Percentiles rank a stretch among this genome's conserved stretches.
Conservation (phyloP, 108 stramenopile genomes). For the Pseudonitzschia multistriata region DNA sequence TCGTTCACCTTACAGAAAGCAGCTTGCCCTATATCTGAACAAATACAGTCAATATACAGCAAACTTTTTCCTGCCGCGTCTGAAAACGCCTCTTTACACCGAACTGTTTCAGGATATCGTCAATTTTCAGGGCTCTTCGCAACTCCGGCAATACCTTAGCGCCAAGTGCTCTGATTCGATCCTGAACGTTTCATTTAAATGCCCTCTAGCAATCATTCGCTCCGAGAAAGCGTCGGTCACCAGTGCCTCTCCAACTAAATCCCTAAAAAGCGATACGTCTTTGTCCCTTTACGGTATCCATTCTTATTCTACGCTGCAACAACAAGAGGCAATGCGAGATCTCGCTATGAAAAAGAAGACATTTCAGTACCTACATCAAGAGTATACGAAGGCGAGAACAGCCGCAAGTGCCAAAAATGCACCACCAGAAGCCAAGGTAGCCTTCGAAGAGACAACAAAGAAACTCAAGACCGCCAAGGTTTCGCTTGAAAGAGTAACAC, state of each 20-base stretch:
- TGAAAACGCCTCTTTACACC: slow-evolving; percentile 76
- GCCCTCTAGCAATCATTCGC: slow-evolving; percentile 81
- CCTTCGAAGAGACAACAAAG: slow-evolving; percentile 39
- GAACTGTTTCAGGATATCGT: slow-evolving; percentile 74
- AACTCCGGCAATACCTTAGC: slow-evolving; percentile 58
- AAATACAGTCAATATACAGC: slow-evolving; percentile 62
- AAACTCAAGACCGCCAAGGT: slow-evolving; percentile 39
- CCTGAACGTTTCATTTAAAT: slow-evolving; percentile 77
- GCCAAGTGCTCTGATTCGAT: slow-evolving; percentile 65
- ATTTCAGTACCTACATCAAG: slow-evolving; percentile 46
- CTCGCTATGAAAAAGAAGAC: slow-evolving; percentile 58
- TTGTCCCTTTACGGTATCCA: slow-evolving; percentile 22
- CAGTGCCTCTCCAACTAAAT: slow-evolving; percentile 1
- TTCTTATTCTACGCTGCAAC: slow-evolving; percentile 16
- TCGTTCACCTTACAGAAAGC: slow-evolving; percentile 64
- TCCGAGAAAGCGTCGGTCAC: slow-evolving; percentile 60
- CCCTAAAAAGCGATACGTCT: slow-evolving; percentile 14
- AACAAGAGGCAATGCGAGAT: slow-evolving; percentile 37
- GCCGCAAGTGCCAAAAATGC: slow-evolving; percentile 20
- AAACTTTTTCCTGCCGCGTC: slow-evolving; percentile 76
- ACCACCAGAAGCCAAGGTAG: slow-evolving; percentile 24
- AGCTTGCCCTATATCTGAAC: slow-evolving; percentile 79
- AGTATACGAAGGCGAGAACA: slow-evolving; percentile 28
- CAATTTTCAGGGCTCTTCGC: slow-evolving; percentile 45
- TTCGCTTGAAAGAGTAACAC: slow-evolving; percentile 40